These are phyloP conservation scores for Cordyceps farinosa DNA, from an alignment of 2,329 filamentous ascomycete species.

Conservation along the genomic window DNA sequence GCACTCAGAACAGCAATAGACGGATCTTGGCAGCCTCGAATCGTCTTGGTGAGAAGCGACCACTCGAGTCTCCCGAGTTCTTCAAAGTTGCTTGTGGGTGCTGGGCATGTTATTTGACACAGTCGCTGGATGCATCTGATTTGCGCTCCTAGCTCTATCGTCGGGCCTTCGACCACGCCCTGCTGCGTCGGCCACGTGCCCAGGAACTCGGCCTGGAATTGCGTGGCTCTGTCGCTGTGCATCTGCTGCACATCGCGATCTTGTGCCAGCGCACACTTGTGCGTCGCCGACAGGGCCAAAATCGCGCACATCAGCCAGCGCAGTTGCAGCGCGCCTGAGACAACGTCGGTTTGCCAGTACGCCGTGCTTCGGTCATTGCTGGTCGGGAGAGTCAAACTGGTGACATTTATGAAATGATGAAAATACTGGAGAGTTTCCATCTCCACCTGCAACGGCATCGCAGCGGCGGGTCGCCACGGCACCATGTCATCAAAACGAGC, in stretches of 20 bases:
- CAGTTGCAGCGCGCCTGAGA: background rate
- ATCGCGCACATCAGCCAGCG: conserved; percentile 6
- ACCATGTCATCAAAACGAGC: background rate
- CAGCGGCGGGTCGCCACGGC: background rate
- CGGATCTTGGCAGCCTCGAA: conserved; percentile 1
- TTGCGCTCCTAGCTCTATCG: background rate
- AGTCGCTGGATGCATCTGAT: background rate
- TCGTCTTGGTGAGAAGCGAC: background rate
- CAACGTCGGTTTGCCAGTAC: background rate
- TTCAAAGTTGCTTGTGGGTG: background rate
- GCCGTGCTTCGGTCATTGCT: background rate
- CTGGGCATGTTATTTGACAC: background rate
- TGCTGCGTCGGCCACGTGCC: background rate
- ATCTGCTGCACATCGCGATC: background rate
- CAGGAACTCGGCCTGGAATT: background rate
- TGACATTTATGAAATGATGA: background rate
- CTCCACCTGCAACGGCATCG: background rate
- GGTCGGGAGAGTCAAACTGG: background rate
- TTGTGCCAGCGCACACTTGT: background rate
- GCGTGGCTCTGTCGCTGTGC: background rate
- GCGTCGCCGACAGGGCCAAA: background rate
- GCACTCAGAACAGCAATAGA: background rate
- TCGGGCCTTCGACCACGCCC: background rate
- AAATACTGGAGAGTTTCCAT: conserved; percentile 1
- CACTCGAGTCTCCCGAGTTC: background rate